Evolutionary conservation across 371 early-diverging fungal genomes (phyloP), one percentile per base, ranked within the genome.

Genomic region (Dichotomocladium elegans): DNA sequence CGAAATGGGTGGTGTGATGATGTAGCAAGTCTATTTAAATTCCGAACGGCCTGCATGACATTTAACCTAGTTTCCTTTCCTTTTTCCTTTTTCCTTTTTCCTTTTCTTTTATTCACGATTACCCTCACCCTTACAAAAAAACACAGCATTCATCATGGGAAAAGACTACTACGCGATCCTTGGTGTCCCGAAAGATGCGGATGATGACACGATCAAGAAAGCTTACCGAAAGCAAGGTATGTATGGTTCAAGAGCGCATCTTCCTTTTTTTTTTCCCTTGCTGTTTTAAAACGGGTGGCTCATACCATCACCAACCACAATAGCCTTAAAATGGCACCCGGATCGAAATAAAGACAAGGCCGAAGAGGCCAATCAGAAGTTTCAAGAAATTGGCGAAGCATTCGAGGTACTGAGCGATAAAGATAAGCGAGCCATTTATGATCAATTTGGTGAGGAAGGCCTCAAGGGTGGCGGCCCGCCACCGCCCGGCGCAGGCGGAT

Each of bases 331-430:
- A 49, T 77, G 63, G 67, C 78, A 78, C 53, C 78, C 78, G 5
- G 78, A 78, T 52, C 54, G 78, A 46, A 78, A 78, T 50, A 74
- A 78, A 41, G 73, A 72, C 37, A 70, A 68, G 1, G 43, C 53
- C 6, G 55, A 67, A 29, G 47, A 65, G 55, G 65, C 72, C 15
- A 65, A 61, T 37, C 26, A 28, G 24, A 53, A 62, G 30, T 63
- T 53, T 44, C 47, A 58, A 53, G 53, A 62, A 41, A 45, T 96
- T 4, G 83, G 86, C 11, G 95, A 94, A 73, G 99, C 99, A 4
- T 99, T 94, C 70, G 97, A 98, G 69, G 90, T 95, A n/a, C 80
- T 97, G 5, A 93, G 93, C 37, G 98, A 99, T 68, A 85, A 85
- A 63, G 71, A 92, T 56, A 92, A 92, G 66, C 86, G 92, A 24